Percentiles rank a stretch among this genome's conserved stretches.
Evolutionary conservation across 73 alveolate genomes (phyloP).

Genomic region (Tetrahymena elliotti): DNA sequence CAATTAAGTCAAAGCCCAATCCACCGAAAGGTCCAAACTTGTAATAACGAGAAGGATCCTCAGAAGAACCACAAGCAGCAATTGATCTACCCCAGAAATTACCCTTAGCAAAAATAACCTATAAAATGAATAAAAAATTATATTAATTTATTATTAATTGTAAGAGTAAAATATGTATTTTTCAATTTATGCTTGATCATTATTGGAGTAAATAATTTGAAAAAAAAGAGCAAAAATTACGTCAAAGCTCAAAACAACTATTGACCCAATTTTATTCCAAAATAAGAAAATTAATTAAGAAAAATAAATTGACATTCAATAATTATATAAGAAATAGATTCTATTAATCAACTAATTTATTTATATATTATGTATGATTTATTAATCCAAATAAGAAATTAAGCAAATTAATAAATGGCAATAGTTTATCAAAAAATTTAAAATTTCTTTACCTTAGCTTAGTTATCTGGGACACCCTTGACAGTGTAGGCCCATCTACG

Average conservation of each 20-base stretch:
- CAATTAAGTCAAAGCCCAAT: constrained; percentile 73
- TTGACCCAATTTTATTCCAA: background rate
- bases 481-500: constrained; percentile 94
- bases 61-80: constrained; percentile 84
- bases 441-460: constrained; percentile 48
- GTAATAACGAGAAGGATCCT: constrained; percentile 73
- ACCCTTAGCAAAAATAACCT: constrained; percentile 50
- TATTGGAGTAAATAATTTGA: background rate
- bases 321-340: background rate
- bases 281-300: too few relatives aligned
- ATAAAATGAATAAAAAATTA: background rate
- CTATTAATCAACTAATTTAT: too few relatives aligned
- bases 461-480: constrained; percentile 72
- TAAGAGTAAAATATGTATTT: background rate
- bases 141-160: background rate
- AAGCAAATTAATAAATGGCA: background rate
- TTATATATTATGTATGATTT: too few relatives aligned
- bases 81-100: constrained; percentile 94
- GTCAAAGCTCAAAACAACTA: background rate
- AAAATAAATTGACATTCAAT: background rate
- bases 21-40: constrained; percentile 89
- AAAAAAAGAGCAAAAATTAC: background rate
- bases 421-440: background rate
- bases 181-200: background rate
- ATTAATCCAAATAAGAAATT: background rate